Conservation (phyloP, 805 yeast species). For the Cyberlindnera misumaiensis region DNA sequence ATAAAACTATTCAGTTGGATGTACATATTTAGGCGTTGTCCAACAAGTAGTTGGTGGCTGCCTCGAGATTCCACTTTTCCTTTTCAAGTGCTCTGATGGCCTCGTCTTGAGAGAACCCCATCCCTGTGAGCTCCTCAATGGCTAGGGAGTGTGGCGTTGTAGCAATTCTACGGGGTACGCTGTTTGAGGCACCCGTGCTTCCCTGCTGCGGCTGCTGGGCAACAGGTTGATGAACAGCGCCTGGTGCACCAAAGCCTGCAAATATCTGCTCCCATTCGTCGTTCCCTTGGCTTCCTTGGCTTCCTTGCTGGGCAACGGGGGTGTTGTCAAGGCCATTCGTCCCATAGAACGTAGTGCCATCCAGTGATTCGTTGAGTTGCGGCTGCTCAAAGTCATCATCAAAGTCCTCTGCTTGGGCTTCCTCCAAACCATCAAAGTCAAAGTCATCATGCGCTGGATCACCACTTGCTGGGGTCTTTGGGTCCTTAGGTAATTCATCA, state of each 20-base stretch:
- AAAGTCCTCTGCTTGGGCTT: constrained; percentile 29
- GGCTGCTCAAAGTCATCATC: constrained; percentile 23
- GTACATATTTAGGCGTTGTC: constrained; percentile 45
- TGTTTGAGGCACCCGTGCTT: neutral
- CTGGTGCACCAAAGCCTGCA: constrained; percentile 71
- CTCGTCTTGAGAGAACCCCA: constrained; percentile 75
- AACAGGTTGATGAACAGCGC: constrained; percentile 12
- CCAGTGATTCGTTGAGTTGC: constrained; percentile 17
- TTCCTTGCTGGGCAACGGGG: neutral
- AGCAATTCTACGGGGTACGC: constrained; percentile 26
- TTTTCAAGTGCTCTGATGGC: constrained; percentile 62
- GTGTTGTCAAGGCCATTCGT: constrained; percentile 3
- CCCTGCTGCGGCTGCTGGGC: neutral
- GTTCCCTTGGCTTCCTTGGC: constrained; percentile 20
- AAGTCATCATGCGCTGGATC: constrained; percentile 21
- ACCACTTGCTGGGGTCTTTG: constrained; percentile 8
- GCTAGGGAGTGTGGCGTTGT: constrained; percentile 48
- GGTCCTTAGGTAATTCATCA: constrained; percentile 8
- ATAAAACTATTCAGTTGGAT: neutral
- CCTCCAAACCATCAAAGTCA: constrained; percentile 39
- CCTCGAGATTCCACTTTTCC: constrained; percentile 70
- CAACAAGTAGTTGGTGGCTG: constrained; percentile 79
- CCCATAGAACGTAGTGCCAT: constrained; percentile 20
- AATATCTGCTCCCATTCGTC: constrained; percentile 95
- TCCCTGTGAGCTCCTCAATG: constrained; percentile 72